These are phyloP conservation scores for Pseudogymnoascus sp. DNA, from an alignment of 2,329 filamentous ascomycete species.

Conservation along the genomic window DNA sequence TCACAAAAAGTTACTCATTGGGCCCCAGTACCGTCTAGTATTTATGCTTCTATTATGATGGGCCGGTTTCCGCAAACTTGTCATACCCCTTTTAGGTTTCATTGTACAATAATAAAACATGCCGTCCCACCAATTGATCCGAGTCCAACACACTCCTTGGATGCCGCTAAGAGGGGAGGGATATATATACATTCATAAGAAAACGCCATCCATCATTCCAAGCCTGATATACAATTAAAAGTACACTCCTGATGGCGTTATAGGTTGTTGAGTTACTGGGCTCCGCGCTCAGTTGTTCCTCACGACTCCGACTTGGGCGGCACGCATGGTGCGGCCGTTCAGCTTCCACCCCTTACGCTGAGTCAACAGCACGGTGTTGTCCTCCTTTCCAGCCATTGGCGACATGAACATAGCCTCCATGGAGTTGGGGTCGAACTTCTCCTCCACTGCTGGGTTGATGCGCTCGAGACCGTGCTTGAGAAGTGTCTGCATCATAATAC, in stretches of 20 bases:
- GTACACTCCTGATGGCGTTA: conserved; percentile 10
- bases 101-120: conserved; percentile 7
- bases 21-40: neutral
- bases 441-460: conserved; percentile 64
- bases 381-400: conserved; percentile 77
- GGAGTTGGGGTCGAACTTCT: conserved; percentile 92
- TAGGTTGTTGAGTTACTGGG: neutral
- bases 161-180: conserved; percentile 11
- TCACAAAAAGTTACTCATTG: neutral
- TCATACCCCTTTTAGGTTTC: conserved; percentile 2
- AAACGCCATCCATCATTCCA: conserved; percentile 10
- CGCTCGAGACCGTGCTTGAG: conserved; percentile 91
- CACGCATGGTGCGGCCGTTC: conserved; percentile 81
- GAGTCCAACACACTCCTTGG: conserved; percentile 9
- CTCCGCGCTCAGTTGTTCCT: conserved; percentile 53
- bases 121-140: conserved; percentile 9
- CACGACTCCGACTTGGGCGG: conserved; percentile 92
- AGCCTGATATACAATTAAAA: conserved; percentile 9
- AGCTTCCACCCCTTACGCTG: conserved; percentile 95
- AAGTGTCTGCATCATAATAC: conserved; percentile 76
- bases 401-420: conserved; percentile 97
- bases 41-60: conserved; percentile 6
- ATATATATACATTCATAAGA: conserved; percentile 9
- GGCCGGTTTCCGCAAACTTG: neutral
- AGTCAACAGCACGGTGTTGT: conserved; percentile 82